phyloP scores from a whole-genome alignment of 306 rosid genomes.

The Corylus avellana region DNA sequence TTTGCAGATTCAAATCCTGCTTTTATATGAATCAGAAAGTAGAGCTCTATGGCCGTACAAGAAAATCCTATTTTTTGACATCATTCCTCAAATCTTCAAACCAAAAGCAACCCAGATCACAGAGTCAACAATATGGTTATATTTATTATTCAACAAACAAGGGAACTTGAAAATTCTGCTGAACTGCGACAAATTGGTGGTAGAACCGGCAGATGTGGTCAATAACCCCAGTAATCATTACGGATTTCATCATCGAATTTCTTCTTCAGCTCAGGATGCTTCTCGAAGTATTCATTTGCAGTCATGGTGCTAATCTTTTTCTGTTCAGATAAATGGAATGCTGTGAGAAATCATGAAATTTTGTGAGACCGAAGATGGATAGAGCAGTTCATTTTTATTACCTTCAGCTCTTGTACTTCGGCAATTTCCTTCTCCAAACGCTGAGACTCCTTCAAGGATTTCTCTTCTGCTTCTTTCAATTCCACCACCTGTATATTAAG shows the following conservation, averaged over 20 bases:
- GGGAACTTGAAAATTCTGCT: conserved; percentile 36
- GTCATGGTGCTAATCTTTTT: conserved; percentile 89
- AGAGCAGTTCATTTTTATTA: conserved; percentile 27
- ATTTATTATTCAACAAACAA: conserved; percentile 52
- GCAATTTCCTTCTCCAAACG: conserved; percentile 85
- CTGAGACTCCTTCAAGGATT: conserved; percentile 87
- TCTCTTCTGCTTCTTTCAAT: conserved; percentile 85
- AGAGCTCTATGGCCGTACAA: conserved; percentile 11
- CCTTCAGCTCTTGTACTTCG: conserved; percentile 89
- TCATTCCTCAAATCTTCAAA: conserved; percentile 28
- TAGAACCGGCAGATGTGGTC: conserved; percentile 24
- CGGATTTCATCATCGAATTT: conserved; percentile 94
- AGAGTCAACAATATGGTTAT: background rate
- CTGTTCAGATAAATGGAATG: conserved; percentile 40
- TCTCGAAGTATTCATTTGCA: conserved; percentile 86
- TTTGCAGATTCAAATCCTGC: conserved; percentile 6
- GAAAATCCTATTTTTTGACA: conserved; percentile 9
- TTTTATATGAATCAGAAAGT: conserved; percentile 8
- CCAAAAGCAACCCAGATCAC: conserved; percentile 27
- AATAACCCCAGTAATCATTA: conserved; percentile 93
- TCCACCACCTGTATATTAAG: conserved; percentile 66
- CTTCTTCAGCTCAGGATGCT: conserved; percentile 90
- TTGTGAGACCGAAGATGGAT: background rate
- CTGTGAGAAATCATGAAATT: conserved; percentile 28
- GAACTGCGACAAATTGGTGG: conserved; percentile 20